Base-by-base conservation (phyloP, 257 asterid genomes). In the Ehretia macrophylla region DNA sequence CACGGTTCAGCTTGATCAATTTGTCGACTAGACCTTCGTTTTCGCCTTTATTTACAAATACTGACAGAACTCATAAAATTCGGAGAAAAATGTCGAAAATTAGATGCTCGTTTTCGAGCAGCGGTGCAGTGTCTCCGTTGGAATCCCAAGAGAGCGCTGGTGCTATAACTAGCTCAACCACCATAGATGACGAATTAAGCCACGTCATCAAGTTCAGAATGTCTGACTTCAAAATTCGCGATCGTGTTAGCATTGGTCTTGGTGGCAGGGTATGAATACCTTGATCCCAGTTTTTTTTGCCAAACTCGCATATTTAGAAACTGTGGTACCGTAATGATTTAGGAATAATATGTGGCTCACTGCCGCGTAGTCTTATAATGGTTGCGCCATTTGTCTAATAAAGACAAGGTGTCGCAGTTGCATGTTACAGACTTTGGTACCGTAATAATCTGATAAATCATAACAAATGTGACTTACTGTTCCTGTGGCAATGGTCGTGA, bases 241-340 rank as follows among this genome's bases (percentile, higher is more conserved):
- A 92, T 72, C 85, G 85, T 4, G 96, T 88, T 52, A 78, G 93
- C 87, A 68, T 86, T 61, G 97, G 95, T 65, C 95, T 82, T 19
- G 88, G 93, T 17, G 84, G 85, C 50, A 76, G 82, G 79, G 98
- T 92, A 80, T 4, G 47, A 11, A 42, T 10, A 42, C 47, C 3
- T 1, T 42, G 12, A 42, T 42, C 14, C 4, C 35, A 6, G 35
- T 27, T 3, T 27, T 3, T 27, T 42, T 42, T 42, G 12, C 11
- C 47, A 10, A 14, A 42, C 5, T 42, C 8, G 47, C 4, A 42
- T 10, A 10, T 42, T 42, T 10, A 3, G 16, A 11, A 42, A 42
- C 12, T 42, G 11, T 42, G 47, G 16, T 27, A 27, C 35, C 35
- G 6, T 27, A 27, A 27, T 27, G 6, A 27, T 27, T 6, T 27